Evolutionary conservation across 116 monocot genomes (phyloP).

Genomic region (Iris pallida): DNA sequence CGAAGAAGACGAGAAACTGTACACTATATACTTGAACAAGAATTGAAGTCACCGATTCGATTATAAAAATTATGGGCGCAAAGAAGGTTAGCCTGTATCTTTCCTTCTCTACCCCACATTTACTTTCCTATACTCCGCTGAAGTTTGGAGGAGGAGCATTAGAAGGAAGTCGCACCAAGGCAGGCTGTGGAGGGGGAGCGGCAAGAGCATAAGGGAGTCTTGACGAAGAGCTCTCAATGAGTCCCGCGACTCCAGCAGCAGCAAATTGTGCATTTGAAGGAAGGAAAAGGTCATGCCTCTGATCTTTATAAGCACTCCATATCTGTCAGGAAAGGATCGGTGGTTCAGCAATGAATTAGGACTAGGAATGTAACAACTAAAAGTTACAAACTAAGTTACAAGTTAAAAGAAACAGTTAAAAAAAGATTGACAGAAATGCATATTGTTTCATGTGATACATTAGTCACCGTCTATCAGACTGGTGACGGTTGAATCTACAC

Average conservation of each 20-base stretch:
- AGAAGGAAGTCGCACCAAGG: conserved; percentile 52
- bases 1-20: conserved; percentile 25
- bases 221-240: conserved; percentile 83
- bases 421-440: too few species aligned
- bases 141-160: not conserved
- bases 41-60: not conserved
- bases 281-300: conserved; percentile 93
- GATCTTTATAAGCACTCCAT: conserved; percentile 99
- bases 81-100: not conserved
- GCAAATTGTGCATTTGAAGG: conserved; percentile 95
- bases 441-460: too few species aligned
- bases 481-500: too few species aligned
- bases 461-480: too few species aligned
- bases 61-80: not conserved
- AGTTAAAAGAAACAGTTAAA: too few species aligned
- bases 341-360: too few species aligned
- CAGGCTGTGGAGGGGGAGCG: conserved; percentile 61
- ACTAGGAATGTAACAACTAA: too few species aligned
- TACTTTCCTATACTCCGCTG: not conserved
- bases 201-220: conserved; percentile 67
- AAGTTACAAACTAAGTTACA: too few species aligned
- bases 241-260: conserved; percentile 95
- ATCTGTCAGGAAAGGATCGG: conserved; percentile 36
- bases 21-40: conserved; percentile 27
- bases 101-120: not conserved